Base-by-base conservation (phyloP, 2,329 filamentous ascomycete species). In the Stenocarpella maydis region DNA sequence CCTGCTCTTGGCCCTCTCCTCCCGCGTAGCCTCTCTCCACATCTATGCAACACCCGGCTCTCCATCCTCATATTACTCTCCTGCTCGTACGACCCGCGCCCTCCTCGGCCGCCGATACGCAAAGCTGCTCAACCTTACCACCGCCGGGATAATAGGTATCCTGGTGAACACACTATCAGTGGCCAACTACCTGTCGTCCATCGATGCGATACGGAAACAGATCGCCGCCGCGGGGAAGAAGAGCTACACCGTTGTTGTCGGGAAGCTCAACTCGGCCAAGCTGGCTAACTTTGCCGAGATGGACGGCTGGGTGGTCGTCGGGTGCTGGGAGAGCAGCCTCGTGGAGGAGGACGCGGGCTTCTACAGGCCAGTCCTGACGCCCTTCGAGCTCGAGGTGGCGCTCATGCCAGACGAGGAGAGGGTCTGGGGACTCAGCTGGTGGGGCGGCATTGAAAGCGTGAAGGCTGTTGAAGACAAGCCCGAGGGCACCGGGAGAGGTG, bases 271-370 rank as follows among this genome's bases (percentile, higher is more conserved):
- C 77, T 91, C 95, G 0, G 95, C 95, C 45, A 99, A 99, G 79
- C 86, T 99, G 26, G 96, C 96, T 60, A 99, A 99, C 80, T 99
- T 99, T 81, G 89, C 92, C 69, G 96, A 99, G 79, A 89, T 99
- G 6, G 95, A 94, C 52, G 95, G 94, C 19, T 99, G 96, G 96
- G 94, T 98, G 0, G 94, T 98, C 0, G 93, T 99, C 12, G 95
- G 96, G 2, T 99, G 96, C 80, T 99, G 96, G 96, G 96, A 99
- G 82, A 97, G 95, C 78, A 94, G 92, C 70, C 82, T 98, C 63
- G 88, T 99, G 5, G 95, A 98, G 75, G 94, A 94, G 72, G 92
- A 92, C 69, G 80, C 79, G 0, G 92, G 92, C 8, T 97, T 97
- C 77, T 98, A 91, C 86, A 88, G 90, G 74, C 94, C 95, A 0